phyloP scores from a whole-genome alignment of 805 yeast species.

The Candida vaughaniae region DNA sequence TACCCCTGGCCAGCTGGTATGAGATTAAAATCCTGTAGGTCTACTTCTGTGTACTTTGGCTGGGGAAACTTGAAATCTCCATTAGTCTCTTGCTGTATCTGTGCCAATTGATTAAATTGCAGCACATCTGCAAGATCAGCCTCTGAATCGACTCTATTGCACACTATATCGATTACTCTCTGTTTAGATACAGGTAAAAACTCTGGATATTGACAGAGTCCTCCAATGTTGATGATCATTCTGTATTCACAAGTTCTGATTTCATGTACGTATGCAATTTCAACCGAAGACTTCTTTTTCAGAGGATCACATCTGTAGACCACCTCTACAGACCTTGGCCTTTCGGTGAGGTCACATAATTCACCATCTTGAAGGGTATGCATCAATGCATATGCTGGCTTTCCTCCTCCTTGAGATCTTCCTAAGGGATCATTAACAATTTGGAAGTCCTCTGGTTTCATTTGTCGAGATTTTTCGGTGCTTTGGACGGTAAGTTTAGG shows the following conservation, averaged over 20 bases:
- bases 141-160: slow-evolving; percentile 17
- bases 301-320: slow-evolving; percentile 53
- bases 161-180: slow-evolving; percentile 26
- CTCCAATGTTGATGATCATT: slow-evolving; percentile 49
- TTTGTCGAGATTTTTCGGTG: slow-evolving; percentile 14
- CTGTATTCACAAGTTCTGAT: slow-evolving; percentile 57
- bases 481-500: slow-evolving; percentile 22
- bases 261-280: slow-evolving; percentile 47
- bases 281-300: slow-evolving; percentile 5
- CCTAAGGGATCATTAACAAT: slow-evolving; percentile 22
- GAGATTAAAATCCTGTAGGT: slow-evolving; percentile 24
- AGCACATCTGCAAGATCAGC: slow-evolving; percentile 3
- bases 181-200: slow-evolving; percentile 28
- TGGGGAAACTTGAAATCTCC: slow-evolving; percentile 20
- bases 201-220: slow-evolving; percentile 44
- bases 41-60: slow-evolving; percentile 23
- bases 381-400: slow-evolving; percentile 31
- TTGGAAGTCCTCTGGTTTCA: slow-evolving; percentile 23
- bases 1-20: slow-evolving; percentile 33
- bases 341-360: slow-evolving; percentile 56
- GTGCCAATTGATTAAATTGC: not conserved
- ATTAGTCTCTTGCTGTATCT: not conserved
- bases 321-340: slow-evolving; percentile 53
- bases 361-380: slow-evolving; percentile 48
- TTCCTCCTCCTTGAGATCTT: slow-evolving; percentile 1